phyloP scores from a whole-genome alignment of 768 basidiomycete genomes.

The Daedaleopsis nitida region DNA sequence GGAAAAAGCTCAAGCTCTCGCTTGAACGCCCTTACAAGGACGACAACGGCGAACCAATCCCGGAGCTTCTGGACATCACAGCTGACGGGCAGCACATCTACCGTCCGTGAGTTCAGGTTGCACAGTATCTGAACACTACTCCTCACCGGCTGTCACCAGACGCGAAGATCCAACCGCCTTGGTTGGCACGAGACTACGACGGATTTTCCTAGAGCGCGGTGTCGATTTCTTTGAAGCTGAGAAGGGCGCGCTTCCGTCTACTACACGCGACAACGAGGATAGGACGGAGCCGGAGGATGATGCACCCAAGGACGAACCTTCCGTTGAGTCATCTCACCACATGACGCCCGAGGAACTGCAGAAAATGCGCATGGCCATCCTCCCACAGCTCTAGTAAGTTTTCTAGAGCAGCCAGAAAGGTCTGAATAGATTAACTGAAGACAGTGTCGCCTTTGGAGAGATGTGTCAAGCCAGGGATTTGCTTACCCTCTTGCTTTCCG shows the following conservation, averaged over 20 bases:
- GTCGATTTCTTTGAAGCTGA: slow-evolving; percentile 70
- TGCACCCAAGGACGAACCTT: slow-evolving; percentile 32
- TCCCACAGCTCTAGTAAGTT: slow-evolving; percentile 74
- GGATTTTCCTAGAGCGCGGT: slow-evolving; percentile 77
- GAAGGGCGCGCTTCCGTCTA: slow-evolving; percentile 24
- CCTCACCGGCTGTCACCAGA: slow-evolving; percentile 23
- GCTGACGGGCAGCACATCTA: slow-evolving; percentile 68
- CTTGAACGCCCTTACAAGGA: slow-evolving; percentile 84
- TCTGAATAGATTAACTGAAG: slow-evolving; percentile 17
- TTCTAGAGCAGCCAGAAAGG: not conserved
- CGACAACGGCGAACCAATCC: slow-evolving; percentile 65
- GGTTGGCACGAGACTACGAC: slow-evolving; percentile 65
- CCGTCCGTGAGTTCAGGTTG: slow-evolving; percentile 58
- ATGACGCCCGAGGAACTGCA: slow-evolving; percentile 77
- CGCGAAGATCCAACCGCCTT: slow-evolving; percentile 54
- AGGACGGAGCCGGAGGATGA: slow-evolving; percentile 32
- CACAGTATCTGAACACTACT: slow-evolving; percentile 7
- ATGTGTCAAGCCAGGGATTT: slow-evolving; percentile 78
- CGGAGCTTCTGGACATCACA: slow-evolving; percentile 66
- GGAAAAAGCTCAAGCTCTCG: slow-evolving; percentile 65
- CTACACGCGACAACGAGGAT: slow-evolving; percentile 21
- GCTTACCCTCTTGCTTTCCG: slow-evolving; percentile 56
- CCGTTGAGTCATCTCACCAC: slow-evolving; percentile 37
- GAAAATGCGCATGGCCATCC: slow-evolving; percentile 72
- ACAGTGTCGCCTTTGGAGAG: slow-evolving; percentile 75